A percentile compares a stretch with the other conserved stretches of the same genome.
phyloP scores from a whole-genome alignment of 2,329 filamentous ascomycete species.

The Clathrospora elynae region DNA sequence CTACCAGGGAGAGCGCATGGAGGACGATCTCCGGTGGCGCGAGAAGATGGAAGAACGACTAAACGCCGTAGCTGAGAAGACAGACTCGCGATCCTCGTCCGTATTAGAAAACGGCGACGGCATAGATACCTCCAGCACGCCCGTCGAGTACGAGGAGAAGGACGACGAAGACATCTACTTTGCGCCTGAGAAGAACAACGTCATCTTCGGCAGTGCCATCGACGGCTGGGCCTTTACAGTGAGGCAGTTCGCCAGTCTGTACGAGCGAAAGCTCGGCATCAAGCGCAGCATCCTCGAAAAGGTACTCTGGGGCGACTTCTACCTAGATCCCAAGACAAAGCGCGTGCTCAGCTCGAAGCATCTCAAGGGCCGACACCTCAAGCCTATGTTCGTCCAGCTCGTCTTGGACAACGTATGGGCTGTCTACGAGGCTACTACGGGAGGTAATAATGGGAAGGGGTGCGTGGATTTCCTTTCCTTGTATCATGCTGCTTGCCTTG shows the following conservation, averaged over 20 bases:
- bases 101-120: slow-evolving; percentile 61
- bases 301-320: slow-evolving; percentile 95
- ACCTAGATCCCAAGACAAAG: slow-evolving; percentile 95
- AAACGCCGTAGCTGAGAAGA: slow-evolving; percentile 70
- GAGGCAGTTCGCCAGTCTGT: slow-evolving; percentile 87
- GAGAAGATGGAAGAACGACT: slow-evolving; percentile 88
- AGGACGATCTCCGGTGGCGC: slow-evolving; percentile 94
- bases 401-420: slow-evolving; percentile 97
- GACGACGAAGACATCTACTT: slow-evolving; percentile 99
- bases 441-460: slow-evolving; percentile 81
- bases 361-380: slow-evolving; percentile 85
- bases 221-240: slow-evolving; percentile 99
- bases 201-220: slow-evolving; percentile 96
- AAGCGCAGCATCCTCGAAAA: slow-evolving; percentile 88
- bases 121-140: slow-evolving; percentile 54
- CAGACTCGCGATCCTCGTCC: slow-evolving; percentile 55
- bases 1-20: slow-evolving; percentile 97
- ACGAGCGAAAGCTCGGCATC: slow-evolving; percentile 96
- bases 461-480: slow-evolving; percentile 56
- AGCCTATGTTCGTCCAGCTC: slow-evolving; percentile 96
- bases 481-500: slow-evolving; percentile 31
- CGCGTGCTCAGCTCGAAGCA: slow-evolving; percentile 89
- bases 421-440: slow-evolving; percentile 87
- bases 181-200: slow-evolving; percentile 96
- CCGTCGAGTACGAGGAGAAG: slow-evolving; percentile 77